phyloP scores from a whole-genome alignment of 2,329 filamentous ascomycete genomes.

The Penicillium sp. region DNA sequence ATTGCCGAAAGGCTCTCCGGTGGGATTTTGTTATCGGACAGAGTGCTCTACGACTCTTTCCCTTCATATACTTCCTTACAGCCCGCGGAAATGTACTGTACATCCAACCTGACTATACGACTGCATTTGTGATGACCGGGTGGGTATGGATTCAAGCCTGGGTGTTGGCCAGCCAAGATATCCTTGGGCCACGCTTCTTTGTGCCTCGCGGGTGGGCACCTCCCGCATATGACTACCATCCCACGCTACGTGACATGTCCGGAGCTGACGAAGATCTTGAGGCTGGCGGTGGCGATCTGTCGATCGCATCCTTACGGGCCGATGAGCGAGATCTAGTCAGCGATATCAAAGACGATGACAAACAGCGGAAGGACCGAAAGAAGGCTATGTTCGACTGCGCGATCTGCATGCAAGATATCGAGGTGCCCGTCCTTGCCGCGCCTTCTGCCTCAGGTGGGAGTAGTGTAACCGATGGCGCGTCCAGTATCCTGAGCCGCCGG shows the following conservation, averaged over 20 bases:
- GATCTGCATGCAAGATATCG: constrained; percentile 89
- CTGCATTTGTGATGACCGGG: constrained; percentile 65
- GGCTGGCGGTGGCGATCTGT: constrained; percentile 70
- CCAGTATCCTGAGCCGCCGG: constrained; percentile 74
- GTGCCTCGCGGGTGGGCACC: constrained; percentile 69
- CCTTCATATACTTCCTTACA: constrained; percentile 84
- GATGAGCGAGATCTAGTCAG: constrained; percentile 43
- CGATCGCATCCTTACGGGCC: constrained; percentile 69
- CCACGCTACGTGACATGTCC: constrained; percentile 64
- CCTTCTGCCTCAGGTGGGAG: constrained; percentile 53
- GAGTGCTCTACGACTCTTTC: constrained; percentile 73
- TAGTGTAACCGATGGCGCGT: constrained; percentile 46
- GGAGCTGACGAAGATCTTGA: constrained; percentile 72
- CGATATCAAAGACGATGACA: constrained; percentile 45
- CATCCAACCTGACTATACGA: constrained; percentile 66
- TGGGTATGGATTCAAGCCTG: constrained; percentile 91
- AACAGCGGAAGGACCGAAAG: constrained; percentile 51
- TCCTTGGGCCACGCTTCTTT: constrained; percentile 86
- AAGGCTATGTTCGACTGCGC: constrained; percentile 80
- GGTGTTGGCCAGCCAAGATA: constrained; percentile 75
- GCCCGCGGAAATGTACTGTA: constrained; percentile 79
- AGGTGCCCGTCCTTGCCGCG: constrained; percentile 73
- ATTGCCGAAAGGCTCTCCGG: constrained; percentile 85
- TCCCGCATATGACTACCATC: constrained; percentile 86
- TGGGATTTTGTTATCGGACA: constrained; percentile 91